These are phyloP conservation scores for Microthyrium microscopicum DNA, from an alignment of 2,329 filamentous ascomycete species.

Conservation along the genomic window DNA sequence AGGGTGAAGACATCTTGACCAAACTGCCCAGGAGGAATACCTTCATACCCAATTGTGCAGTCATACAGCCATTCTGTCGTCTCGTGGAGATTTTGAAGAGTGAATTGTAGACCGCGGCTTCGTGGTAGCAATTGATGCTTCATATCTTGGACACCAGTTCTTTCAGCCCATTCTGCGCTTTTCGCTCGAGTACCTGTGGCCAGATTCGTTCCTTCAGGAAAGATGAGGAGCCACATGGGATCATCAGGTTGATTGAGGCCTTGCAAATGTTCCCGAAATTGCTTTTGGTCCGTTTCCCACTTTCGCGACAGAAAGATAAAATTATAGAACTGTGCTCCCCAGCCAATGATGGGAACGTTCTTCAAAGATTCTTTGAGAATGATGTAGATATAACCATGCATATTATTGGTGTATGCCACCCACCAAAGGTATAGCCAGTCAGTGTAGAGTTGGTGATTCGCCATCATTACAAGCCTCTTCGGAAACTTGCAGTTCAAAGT, in stretches of 20 bases:
- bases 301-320: conserved; percentile 90
- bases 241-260: conserved; percentile 52
- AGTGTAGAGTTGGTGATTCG: conserved; percentile 83
- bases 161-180: conserved; percentile 60
- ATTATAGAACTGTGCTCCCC: conserved; percentile 69
- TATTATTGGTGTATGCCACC: conserved; percentile 70
- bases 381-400: conserved; percentile 79
- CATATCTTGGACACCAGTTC: conserved; percentile 54
- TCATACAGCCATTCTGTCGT: conserved; percentile 76
- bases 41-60: conserved; percentile 91
- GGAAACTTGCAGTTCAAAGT: conserved; percentile 65
- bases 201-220: conserved; percentile 75
- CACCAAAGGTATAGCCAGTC: conserved; percentile 92
- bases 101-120: conserved; percentile 67
- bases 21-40: conserved; percentile 54
- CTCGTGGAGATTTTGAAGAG: conserved; percentile 55
- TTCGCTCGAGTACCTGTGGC: conserved; percentile 52
- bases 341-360: conserved; percentile 62
- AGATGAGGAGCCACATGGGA: conserved; percentile 82
- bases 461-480: conserved; percentile 65
- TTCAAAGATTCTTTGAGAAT: conserved; percentile 79
- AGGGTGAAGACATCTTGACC: conserved; percentile 88
- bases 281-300: conserved; percentile 62
- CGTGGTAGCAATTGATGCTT: conserved; percentile 62
- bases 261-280: conserved; percentile 56